Evolutionary conservation across 2,329 filamentous ascomycete species (phyloP), one percentile per base, ranked within the genome.

Genomic region (Aureobasidium lini): DNA sequence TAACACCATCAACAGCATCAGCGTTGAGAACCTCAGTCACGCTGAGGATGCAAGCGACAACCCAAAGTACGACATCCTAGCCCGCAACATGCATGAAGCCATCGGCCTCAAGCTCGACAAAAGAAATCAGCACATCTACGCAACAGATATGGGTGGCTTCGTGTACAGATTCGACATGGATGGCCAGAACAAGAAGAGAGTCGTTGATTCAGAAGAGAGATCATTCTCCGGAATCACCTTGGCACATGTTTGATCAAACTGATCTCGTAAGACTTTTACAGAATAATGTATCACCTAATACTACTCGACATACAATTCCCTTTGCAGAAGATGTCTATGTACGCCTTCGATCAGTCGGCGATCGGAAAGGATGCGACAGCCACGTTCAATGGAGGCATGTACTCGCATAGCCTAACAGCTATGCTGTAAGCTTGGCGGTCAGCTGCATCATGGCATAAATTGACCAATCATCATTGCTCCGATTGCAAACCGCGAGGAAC

Each of bases 351-450:
- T 7, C 39, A 42, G 65, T 88, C 87, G 31, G 89, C 86, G 53
- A 83, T 95, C 60, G 90, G 90, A 72, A 94, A 94, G 79, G 90
- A 95, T 64, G 89, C 89, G 59, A 94, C 90, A 15, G 88, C 89
- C 67, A 90, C 92, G 76, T 95, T 95, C 83, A 95, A 95, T 74
- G 90, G 90, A 65, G 90, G 90, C 76, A 87, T 95, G 63, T 95
- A 95, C 79, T 83, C 87, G 73, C 90, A 95, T 80, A 90, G 87
- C 72, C 94, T 95, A 76, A 90, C 89, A 59, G 90, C n/a, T n/a
- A n/a, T n/a, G n/a, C n/a, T n/a, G n/a, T n/a, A n/a, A n/a, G n/a
- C n/a, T n/a, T n/a, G n/a, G n/a, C n/a, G n/a, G n/a, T n/a, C n/a
- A n/a, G n/a, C n/a, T n/a, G n/a, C n/a, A n/a, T n/a, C n/a, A n/a